Evolutionary conservation across 768 basidiomycete genomes (phyloP).

Genomic region (Cystoderma amianthinum): DNA sequence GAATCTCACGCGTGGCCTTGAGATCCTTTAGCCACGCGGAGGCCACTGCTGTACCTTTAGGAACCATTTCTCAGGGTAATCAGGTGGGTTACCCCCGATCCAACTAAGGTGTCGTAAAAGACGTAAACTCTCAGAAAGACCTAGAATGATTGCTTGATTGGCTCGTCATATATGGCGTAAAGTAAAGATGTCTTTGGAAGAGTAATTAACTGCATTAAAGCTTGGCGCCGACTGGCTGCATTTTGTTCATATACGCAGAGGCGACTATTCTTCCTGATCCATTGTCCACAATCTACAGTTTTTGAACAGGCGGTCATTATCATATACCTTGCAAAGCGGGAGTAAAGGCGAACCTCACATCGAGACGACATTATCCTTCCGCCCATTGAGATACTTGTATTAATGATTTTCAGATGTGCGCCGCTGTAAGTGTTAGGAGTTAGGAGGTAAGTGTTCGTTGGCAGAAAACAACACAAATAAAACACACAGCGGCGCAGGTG

Average conservation of each 20-base stretch:
- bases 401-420: slow-evolving; percentile 49
- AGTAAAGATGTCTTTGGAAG: too few species aligned
- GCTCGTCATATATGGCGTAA: too few species aligned
- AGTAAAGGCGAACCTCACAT: slow-evolving; percentile 47
- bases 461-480: too few species aligned
- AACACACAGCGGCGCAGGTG: slow-evolving; percentile 59
- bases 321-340: slow-evolving; percentile 2
- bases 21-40: slow-evolving; percentile 50
- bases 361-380: slow-evolving; percentile 63
- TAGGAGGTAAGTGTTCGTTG: slow-evolving; percentile 1
- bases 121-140: too few species aligned
- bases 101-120: too few species aligned
- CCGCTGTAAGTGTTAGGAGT: slow-evolving; percentile 32
- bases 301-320: background rate
- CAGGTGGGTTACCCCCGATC: too few species aligned
- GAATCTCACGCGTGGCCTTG: slow-evolving; percentile 40
- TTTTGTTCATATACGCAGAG: slow-evolving; percentile 65
- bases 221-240: slow-evolving; percentile 47
- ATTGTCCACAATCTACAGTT: slow-evolving; percentile 49
- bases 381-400: slow-evolving; percentile 62
- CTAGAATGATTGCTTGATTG: too few species aligned
- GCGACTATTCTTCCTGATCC: slow-evolving; percentile 51
- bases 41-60: slow-evolving; percentile 40
- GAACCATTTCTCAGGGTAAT: too few species aligned
- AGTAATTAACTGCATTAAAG: too few species aligned